Base-by-base conservation (phyloP, 2,329 filamentous ascomycete species). In the Trichoderma afroharzianum region DNA sequence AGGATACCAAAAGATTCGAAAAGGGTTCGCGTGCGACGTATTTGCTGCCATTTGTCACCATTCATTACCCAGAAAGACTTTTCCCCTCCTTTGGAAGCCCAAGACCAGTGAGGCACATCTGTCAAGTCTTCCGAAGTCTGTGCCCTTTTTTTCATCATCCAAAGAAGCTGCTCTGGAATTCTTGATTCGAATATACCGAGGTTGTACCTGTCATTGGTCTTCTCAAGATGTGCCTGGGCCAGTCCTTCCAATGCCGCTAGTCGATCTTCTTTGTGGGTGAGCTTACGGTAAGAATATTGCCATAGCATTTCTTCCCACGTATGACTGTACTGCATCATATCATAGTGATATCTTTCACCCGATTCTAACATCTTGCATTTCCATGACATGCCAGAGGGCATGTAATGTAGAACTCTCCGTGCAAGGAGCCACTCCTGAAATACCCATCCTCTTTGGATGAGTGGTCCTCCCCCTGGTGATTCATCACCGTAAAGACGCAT, bases 51-150 rank as follows among this genome's bases (percentile, higher is more conserved):
- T 6, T 47, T 4, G 8, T n/a, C 0, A 9, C 0, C 4, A 2
- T 1, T 0, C 1, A 1, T 11, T 3, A 3, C 9, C 47, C 21
- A 53, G 11, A 50, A 14, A 14, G 0, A 0, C 3, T 53, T 53
- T 7, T 1, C 0, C 4, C 47, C 21, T 14, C 47, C 47, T 24
- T 7, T 53, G 2, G 47, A 53, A 1, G 47, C 21, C 47, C 47
- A 53, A 2, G 47, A 53, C 47, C 47, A 53, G 1, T 53, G 47
- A 53, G 47, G 47, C 21, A 53, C n/a, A 12, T 7, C 5, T 21
- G 11, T 6, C n/a, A 53, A 12, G 21, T 53, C 47, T 24, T 53
- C 21, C 3, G 47, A 50, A 21, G n/a, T 0, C 9, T 12, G 0
- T 50, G 47, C 43, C 9, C n/a, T 21, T 0, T 1, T 12, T 2